Base-by-base conservation (phyloP, 164 flowering plant species). In the grape (Vitis vinifera) region DNA sequence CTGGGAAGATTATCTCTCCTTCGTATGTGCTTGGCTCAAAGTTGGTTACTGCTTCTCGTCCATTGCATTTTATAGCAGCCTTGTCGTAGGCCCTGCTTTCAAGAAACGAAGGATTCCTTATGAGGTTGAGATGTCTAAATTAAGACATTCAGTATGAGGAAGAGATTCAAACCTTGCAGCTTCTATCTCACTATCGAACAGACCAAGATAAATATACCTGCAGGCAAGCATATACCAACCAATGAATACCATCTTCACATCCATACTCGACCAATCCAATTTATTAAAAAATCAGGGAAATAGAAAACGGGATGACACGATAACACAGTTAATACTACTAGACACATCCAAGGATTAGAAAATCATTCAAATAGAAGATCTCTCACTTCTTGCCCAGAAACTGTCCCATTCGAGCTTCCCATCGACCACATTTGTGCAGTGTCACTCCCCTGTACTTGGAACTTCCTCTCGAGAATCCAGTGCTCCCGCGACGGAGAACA, bases 331-430 rank as follows among this genome's bases (percentile, higher is more conserved):
- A 37, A 37, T 37, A 13, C 48, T 13, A 3, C 9, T 10, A 48
- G 10, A 8, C 37, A 16, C 19, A 53, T 19, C 27, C 6, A 44
- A 47, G 16, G 55, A 57, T 23, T 3, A 55, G 27, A 23, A 23
- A 23, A n/a, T 44, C 19, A 9, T 15, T 19, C 15, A 11, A 10
- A 19, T 58, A 6, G 5, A 59, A 9, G 50, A n/a, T 10, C 30
- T 59, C 86, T 77, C 62, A 83, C 84, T 83, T 83, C 72, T 76
- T 81, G 67, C 84, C 84, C 4, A 81, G 72, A 14, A 81, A 69
- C 60, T 83, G 86, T 9, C 84, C 86, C 86, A 83, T 80, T 2
- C 86, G 84, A 78, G 86, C 82, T 63, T 83, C 86, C 86, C 86
- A 83, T 57, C 84, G 66, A 12, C 86, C 86, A 68, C 86, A 81